phyloP scores from a whole-genome alignment of 768 basidiomycete species.

The Phlebiopsis gigantea region DNA sequence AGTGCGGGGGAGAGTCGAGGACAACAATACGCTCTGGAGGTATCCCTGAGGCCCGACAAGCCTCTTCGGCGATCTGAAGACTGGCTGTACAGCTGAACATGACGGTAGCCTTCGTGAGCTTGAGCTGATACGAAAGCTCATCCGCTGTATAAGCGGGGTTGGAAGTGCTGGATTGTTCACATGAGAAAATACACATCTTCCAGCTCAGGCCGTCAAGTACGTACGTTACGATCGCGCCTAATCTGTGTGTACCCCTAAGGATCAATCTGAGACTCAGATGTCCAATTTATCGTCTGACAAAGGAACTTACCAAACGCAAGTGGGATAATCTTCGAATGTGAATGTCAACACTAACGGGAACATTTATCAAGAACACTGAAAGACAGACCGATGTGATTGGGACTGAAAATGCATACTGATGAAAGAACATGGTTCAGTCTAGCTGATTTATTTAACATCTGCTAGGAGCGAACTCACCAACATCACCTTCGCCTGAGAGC shows the following conservation, averaged over 20 bases:
- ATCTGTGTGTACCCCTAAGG: conserved; percentile 42
- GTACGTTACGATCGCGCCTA: conserved; percentile 55
- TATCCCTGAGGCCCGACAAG: conserved; percentile 18
- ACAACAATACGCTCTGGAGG: conserved; percentile 20
- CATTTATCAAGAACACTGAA: background rate
- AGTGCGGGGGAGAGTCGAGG: conserved; percentile 15
- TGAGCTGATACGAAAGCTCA: conserved; percentile 28
- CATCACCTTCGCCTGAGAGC: conserved; percentile 39
- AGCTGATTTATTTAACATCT: background rate
- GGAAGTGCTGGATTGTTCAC: conserved; percentile 23
- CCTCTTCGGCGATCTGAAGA: conserved; percentile 19
- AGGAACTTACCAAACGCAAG: conserved; percentile 19
- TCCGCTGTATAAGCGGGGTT: conserved; percentile 28
- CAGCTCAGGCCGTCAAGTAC: conserved; percentile 12
- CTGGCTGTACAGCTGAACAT: conserved; percentile 23
- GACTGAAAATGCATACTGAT: conserved; percentile 59
- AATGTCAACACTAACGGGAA: background rate
- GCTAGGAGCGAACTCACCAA: conserved; percentile 34
- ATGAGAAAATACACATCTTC: background rate
- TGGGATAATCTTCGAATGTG: conserved; percentile 18
- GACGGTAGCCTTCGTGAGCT: conserved; percentile 20
- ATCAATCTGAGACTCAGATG: background rate
- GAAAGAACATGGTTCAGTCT: background rate
- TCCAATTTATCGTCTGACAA: background rate
- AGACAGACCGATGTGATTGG: conserved; percentile 32